A percentile compares a stretch with the other conserved stretches of the same genome.
phyloP scores from a whole-genome alignment of 257 asterid genomes.

The Perilla frutescens region DNA sequence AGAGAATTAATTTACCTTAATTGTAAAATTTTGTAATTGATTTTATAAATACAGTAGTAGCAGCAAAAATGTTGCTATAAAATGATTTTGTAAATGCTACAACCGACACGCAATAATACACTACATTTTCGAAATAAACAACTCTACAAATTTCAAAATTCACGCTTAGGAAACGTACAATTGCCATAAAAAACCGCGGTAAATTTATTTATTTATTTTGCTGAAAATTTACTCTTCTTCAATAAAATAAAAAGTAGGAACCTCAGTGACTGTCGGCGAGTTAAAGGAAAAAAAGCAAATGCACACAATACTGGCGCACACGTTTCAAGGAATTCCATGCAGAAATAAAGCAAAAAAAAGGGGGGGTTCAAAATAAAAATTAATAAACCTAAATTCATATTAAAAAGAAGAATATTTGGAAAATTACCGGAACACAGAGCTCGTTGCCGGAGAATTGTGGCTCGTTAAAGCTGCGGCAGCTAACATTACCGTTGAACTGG shows the following conservation, averaged over 20 bases:
- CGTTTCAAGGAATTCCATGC: slow-evolving; percentile 48
- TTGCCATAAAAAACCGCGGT: background rate
- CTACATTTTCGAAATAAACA: background rate
- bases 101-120: background rate
- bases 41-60: background rate
- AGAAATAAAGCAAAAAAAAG: slow-evolving; percentile 19
- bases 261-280: slow-evolving; percentile 42
- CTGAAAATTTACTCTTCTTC: slow-evolving; percentile 30
- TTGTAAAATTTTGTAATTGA: too few species aligned
- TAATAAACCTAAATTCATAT: background rate
- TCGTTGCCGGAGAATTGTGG: slow-evolving; percentile 77
- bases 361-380: background rate
- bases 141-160: background rate
- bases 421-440: slow-evolving; percentile 88
- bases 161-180: slow-evolving; percentile 4
- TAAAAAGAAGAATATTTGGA: background rate
- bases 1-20: background rate
- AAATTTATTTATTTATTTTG: background rate
- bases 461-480: slow-evolving; percentile 84
- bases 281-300: background rate
- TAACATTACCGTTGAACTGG: slow-evolving; percentile 66
- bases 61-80: background rate
- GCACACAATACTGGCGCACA: slow-evolving; percentile 39
- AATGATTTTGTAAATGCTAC: background rate
- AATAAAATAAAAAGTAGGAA: background rate